Evolutionary conservation across 768 basidiomycete genomes (phyloP).

Genomic region (Rhizopogon vesiculosus): DNA sequence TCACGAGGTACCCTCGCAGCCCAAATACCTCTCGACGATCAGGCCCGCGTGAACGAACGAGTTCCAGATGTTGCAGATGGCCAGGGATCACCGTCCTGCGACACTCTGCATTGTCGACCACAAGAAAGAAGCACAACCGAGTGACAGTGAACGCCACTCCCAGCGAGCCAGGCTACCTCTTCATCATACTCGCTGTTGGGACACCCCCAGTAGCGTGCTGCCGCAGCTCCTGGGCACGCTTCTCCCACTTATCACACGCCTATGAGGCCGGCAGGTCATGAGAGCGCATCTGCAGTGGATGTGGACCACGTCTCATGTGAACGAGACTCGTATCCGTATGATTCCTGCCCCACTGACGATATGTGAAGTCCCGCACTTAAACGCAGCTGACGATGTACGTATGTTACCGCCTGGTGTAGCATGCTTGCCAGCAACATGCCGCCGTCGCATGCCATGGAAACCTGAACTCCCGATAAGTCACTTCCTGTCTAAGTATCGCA

Average conservation of each 20-base stretch:
- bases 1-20: constrained; percentile 35
- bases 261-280: constrained; percentile 42
- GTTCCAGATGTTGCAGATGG: constrained; percentile 47
- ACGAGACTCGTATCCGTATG: constrained; percentile 37
- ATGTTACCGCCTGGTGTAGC: constrained; percentile 3
- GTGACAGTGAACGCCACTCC: constrained; percentile 22
- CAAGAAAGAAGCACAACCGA: constrained; percentile 31
- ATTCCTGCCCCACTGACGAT: constrained; percentile 18
- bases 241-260: constrained; percentile 35
- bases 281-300: constrained; percentile 30
- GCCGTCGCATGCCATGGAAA: constrained; percentile 44
- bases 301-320: constrained; percentile 36
- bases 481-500: constrained; percentile 63
- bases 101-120: constrained; percentile 31
- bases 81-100: constrained; percentile 18
- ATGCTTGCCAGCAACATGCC: constrained; percentile 48
- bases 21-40: constrained; percentile 48
- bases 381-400: too few species aligned
- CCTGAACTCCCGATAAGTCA: constrained; percentile 66
- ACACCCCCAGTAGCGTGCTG: constrained; percentile 31
- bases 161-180: constrained; percentile 31
- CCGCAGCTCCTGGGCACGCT: constrained; percentile 44
- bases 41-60: constrained; percentile 50
- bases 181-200: constrained; percentile 34
- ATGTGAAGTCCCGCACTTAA: constrained; percentile 19